phyloP scores from a whole-genome alignment of 140 eudicot species.

The Oenanthe javanica region DNA sequence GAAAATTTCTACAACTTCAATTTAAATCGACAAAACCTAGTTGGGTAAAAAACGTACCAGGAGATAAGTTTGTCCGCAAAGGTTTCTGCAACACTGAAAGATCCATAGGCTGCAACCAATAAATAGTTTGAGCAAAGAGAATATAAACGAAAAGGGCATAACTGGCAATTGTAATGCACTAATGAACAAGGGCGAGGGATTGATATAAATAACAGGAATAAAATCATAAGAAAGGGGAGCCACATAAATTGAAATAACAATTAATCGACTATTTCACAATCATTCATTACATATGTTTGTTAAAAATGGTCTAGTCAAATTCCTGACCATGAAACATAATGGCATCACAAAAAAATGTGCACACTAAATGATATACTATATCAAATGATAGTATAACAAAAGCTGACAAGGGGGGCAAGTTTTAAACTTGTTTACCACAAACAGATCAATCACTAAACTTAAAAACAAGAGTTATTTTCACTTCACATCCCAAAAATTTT shows the following conservation, averaged over 20 bases:
- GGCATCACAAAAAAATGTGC: background rate
- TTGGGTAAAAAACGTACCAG: conserved; percentile 40
- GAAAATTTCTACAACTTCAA: background rate
- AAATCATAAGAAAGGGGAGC: too few species aligned
- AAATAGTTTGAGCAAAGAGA: background rate
- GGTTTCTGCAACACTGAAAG: conserved; percentile 68
- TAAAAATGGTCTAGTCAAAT: background rate
- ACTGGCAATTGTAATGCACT: too few species aligned
- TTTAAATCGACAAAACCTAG: background rate
- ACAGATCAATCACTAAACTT: background rate
- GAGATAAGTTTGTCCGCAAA: conserved; percentile 69
- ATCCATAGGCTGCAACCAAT: conserved; percentile 75
- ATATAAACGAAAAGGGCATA: too few species aligned
- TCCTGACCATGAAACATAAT: background rate
- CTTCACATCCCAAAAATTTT: too few species aligned
- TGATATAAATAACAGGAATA: too few species aligned
- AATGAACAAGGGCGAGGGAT: too few species aligned
- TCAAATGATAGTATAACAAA: background rate
- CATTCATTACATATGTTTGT: background rate
- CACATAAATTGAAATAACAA: background rate
- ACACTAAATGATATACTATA: background rate
- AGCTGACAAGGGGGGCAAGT: background rate
- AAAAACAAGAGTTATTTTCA: too few species aligned
- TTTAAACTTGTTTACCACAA: too few species aligned
- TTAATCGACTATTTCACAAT: background rate